Conservation (phyloP, 2,329 filamentous ascomycete genomes). For the Clarireedia hainanense region DNA sequence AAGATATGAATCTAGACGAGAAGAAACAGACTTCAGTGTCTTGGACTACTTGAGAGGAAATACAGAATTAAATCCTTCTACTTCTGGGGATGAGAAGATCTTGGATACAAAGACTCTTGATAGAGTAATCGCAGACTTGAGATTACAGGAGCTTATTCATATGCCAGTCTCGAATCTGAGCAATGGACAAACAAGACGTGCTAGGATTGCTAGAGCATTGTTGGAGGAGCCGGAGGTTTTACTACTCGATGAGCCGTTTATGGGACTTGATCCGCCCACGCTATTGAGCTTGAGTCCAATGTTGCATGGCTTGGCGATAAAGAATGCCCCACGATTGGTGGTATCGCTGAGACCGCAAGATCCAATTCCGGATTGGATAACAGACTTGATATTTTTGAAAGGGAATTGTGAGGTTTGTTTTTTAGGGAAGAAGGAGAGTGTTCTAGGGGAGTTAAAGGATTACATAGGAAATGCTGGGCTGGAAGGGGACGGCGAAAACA, state of each 20-base stretch:
- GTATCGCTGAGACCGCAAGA: slow-evolving; percentile 80
- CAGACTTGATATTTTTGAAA: slow-evolving; percentile 67
- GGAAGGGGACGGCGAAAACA: slow-evolving; percentile 2
- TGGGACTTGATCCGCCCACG: slow-evolving; percentile 87
- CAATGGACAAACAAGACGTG: slow-evolving; percentile 84
- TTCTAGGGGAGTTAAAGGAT: slow-evolving; percentile 46
- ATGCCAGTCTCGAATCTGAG: slow-evolving; percentile 86
- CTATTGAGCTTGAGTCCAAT: slow-evolving; percentile 63
- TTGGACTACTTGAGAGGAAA: slow-evolving; percentile 74
- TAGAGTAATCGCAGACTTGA: slow-evolving; percentile 61
- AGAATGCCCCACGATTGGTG: slow-evolving; percentile 62
- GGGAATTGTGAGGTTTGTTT: slow-evolving; percentile 56
- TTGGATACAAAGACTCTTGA: slow-evolving; percentile 45
- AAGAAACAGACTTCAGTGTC: slow-evolving; percentile 82
- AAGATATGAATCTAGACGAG: slow-evolving; percentile 79
- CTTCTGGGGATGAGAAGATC: slow-evolving; percentile 34
- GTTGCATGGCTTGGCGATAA: slow-evolving; percentile 58
- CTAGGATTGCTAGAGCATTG: slow-evolving; percentile 80
- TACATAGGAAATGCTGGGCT: slow-evolving; percentile 34
- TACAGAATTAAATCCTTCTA: slow-evolving; percentile 70
- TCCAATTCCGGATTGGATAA: slow-evolving; percentile 82
- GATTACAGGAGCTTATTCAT: slow-evolving; percentile 59
- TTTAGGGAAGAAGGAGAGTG: slow-evolving; percentile 56
- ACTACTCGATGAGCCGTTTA: slow-evolving; percentile 88
- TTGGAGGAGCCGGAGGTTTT: slow-evolving; percentile 72